phyloP scores from a whole-genome alignment of 129 eudicot species.

The Arctium lappa region DNA sequence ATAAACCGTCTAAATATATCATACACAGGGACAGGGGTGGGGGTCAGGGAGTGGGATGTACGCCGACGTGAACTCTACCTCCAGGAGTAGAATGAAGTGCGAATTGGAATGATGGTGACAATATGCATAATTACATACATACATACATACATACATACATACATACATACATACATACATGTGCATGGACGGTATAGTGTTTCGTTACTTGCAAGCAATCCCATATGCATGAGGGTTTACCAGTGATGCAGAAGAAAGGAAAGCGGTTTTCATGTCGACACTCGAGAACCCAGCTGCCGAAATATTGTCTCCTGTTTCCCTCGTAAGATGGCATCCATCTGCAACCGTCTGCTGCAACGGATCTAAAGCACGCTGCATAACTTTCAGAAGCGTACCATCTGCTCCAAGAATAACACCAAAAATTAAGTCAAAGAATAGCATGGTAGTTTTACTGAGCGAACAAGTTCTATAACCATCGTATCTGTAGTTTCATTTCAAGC shows the following conservation, averaged over 20 bases:
- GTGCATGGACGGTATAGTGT: constrained; percentile 1
- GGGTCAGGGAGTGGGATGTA: too few relatives aligned
- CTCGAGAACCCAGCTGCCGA: constrained; percentile 71
- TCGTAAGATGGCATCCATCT: constrained; percentile 90
- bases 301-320: constrained; percentile 65
- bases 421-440: not conserved
- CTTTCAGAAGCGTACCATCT: constrained; percentile 78
- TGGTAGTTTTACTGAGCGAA: not conserved
- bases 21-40: too few relatives aligned
- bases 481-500: not conserved
- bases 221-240: constrained; percentile 81
- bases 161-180: too few relatives aligned
- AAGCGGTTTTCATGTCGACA: constrained; percentile 45
- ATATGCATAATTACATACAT: too few relatives aligned
- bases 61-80: too few relatives aligned
- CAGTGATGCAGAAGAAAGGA: constrained; percentile 52
- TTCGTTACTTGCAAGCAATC: constrained; percentile 56
- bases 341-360: constrained; percentile 83
- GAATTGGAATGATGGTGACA: too few relatives aligned
- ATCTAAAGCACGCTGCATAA: constrained; percentile 61
- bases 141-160: too few relatives aligned
- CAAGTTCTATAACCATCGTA: not conserved
- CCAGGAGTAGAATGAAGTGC: too few relatives aligned
- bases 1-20: too few relatives aligned
- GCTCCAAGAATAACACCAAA: constrained; percentile 18